These are phyloP conservation scores for Glycyrrhiza uralensis DNA, from an alignment of 306 rosid genomes.

Conservation along the genomic window DNA sequence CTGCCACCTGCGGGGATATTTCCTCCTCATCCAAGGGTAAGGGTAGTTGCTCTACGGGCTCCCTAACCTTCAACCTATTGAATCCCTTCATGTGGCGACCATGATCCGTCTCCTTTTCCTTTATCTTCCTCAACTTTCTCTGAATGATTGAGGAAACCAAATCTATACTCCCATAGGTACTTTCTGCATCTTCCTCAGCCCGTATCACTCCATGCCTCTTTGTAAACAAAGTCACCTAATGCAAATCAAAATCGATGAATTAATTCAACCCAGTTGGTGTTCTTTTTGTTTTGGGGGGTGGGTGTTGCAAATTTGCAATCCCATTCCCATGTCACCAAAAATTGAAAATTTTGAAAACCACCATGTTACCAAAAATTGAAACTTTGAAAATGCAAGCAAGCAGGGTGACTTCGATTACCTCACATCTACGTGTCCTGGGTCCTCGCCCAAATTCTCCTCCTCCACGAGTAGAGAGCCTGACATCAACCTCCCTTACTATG, in stretches of 20 bases:
- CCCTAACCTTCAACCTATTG: slow-evolving; percentile 66
- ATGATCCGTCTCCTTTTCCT: slow-evolving; percentile 83
- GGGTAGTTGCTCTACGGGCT: slow-evolving; percentile 27
- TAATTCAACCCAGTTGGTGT: background rate
- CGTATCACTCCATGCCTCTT: slow-evolving; percentile 90
- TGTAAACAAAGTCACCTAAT: slow-evolving; percentile 72
- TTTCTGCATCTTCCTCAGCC: slow-evolving; percentile 87
- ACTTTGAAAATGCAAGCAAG: background rate
- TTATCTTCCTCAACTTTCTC: slow-evolving; percentile 90
- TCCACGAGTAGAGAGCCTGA: slow-evolving; percentile 78
- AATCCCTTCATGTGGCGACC: slow-evolving; percentile 97
- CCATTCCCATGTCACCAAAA: too few relatives aligned
- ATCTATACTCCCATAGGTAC: slow-evolving; percentile 77
- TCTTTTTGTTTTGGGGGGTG: too few relatives aligned
- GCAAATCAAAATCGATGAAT: background rate
- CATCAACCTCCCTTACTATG: slow-evolving; percentile 85
- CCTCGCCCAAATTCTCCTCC: slow-evolving; percentile 96
- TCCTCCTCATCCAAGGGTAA: slow-evolving; percentile 36
- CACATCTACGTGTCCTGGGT: slow-evolving; percentile 68
- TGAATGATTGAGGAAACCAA: slow-evolving; percentile 84
- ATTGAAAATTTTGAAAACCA: too few relatives aligned
- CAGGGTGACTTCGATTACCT: slow-evolving; percentile 50
- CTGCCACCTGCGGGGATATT: slow-evolving; percentile 30
- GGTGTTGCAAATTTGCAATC: too few relatives aligned
- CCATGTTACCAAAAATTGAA: slow-evolving; percentile 5